phyloP scores from a whole-genome alignment of 345 rosid species.

The Hibiscus tridactylites region DNA sequence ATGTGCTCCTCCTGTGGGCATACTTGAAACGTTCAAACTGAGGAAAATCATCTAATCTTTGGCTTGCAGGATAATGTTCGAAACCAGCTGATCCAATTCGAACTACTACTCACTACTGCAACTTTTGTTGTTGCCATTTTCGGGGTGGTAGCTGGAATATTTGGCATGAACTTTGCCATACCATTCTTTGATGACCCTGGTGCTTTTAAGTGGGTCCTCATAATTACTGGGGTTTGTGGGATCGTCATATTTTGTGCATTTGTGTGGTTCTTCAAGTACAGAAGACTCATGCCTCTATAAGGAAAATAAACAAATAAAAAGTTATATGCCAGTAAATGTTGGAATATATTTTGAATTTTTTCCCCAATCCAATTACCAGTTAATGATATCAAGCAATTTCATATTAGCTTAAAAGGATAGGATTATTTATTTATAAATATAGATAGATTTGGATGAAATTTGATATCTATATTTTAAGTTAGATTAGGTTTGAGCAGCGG shows the following conservation, averaged over 20 bases:
- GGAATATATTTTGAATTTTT: neutral
- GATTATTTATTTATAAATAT: neutral
- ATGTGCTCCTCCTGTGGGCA: neutral
- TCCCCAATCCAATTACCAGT: neutral
- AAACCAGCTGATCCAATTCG: constrained; percentile 94
- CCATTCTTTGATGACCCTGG: constrained; percentile 54
- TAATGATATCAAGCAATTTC: neutral
- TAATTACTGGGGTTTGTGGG: constrained; percentile 58
- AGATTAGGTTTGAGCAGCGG: no score
- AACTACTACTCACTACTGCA: constrained; percentile 86
- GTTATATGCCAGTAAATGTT: neutral
- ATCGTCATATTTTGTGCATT: constrained; percentile 64
- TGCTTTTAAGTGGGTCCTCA: constrained; percentile 88
- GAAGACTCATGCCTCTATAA: constrained; percentile 85
- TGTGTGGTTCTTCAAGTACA: constrained; percentile 78
- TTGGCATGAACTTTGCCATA: constrained; percentile 82
- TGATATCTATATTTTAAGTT: no score
- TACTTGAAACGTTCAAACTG: neutral
- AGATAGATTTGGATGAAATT: neutral
- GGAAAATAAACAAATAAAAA: neutral
- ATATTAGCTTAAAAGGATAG: neutral
- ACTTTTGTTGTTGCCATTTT: constrained; percentile 93
- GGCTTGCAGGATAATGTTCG: constrained; percentile 79
- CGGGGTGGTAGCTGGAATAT: constrained; percentile 93
- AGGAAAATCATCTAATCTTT: neutral